phyloP scores from a whole-genome alignment of 2,329 filamentous ascomycete genomes.

The Penicillium sp. region DNA sequence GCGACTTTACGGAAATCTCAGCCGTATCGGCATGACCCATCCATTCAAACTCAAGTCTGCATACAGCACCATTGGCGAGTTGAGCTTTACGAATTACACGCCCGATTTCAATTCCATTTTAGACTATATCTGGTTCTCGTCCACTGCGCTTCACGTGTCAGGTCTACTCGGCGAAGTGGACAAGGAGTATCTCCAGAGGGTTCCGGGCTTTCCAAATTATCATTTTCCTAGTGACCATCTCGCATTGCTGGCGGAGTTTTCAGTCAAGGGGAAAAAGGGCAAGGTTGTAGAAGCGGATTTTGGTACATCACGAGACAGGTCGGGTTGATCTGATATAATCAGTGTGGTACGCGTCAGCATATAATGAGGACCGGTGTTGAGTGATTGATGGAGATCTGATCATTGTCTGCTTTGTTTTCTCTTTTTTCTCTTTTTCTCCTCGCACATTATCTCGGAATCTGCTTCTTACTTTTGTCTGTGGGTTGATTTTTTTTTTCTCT shows the following conservation, averaged over 20 bases:
- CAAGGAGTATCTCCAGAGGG: constrained; percentile 74
- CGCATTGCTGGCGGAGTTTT: constrained; percentile 82
- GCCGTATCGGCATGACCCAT: constrained; percentile 85
- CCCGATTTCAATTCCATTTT: constrained; percentile 88
- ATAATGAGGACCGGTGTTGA: constrained; percentile 35
- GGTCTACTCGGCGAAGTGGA: constrained; percentile 84
- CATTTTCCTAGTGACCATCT: constrained; percentile 94
- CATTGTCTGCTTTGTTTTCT: constrained; percentile 36
- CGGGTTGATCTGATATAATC: constrained; percentile 26
- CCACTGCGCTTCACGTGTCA: constrained; percentile 79
- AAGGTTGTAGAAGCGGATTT: constrained; percentile 64
- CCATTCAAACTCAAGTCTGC: constrained; percentile 91
- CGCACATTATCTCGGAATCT: constrained; percentile 38
- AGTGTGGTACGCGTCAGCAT: constrained; percentile 30
- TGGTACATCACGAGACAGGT: constrained; percentile 43
- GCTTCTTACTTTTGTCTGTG: constrained; percentile 25
- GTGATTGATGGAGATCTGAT: constrained; percentile 23
- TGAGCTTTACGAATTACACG: constrained; percentile 95
- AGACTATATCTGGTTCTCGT: constrained; percentile 97
- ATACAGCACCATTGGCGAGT: constrained; percentile 77
- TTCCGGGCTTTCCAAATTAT: constrained; percentile 89
- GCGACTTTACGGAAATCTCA: constrained; percentile 90
- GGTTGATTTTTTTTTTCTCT: background rate
- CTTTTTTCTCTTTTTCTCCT: constrained; percentile 27
- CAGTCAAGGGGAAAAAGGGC: constrained; percentile 82